These are phyloP conservation scores for Ploettnerulaceae sp. DNA, from an alignment of 2,329 filamentous ascomycete species.

Conservation along the genomic window DNA sequence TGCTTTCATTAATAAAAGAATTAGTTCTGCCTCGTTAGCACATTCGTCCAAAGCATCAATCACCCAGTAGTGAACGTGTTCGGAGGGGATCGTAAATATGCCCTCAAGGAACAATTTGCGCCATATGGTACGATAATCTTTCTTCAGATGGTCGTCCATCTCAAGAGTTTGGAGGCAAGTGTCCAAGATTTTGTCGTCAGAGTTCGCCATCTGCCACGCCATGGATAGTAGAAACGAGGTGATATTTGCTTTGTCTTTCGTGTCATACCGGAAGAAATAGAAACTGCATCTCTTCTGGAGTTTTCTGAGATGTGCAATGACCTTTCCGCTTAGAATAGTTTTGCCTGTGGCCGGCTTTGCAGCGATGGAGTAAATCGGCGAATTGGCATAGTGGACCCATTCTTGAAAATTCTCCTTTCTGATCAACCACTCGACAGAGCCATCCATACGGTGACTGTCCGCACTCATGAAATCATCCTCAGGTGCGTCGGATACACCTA, in stretches of 20 bases:
- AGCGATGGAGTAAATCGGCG: constrained; percentile 31
- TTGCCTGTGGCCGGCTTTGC: constrained; percentile 31
- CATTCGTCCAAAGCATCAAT: constrained; percentile 36
- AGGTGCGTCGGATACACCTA: constrained; percentile 18
- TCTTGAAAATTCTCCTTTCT: too few species aligned
- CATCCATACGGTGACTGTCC: constrained; percentile 24
- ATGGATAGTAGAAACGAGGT: constrained; percentile 27
- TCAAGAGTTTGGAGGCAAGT: constrained; percentile 24
- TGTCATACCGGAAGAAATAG: constrained; percentile 27
- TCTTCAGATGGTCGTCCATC: constrained; percentile 24
- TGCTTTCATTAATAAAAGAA: constrained; percentile 10
- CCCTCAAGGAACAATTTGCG: constrained; percentile 31
- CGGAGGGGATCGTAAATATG: constrained; percentile 26
- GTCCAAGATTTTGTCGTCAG: constrained; percentile 23
- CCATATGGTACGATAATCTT: constrained; percentile 33
- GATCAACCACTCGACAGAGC: too few species aligned
- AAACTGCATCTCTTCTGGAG: constrained; percentile 15
- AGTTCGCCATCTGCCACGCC: constrained; percentile 34
- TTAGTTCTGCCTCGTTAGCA: constrained; percentile 18
- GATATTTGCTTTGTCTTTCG: constrained; percentile 19
- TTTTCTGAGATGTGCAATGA: constrained; percentile 17
- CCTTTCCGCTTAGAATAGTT: constrained; percentile 21
- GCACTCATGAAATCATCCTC: constrained; percentile 19
- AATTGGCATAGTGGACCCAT: too few species aligned
- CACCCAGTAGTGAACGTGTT: constrained; percentile 36